These are phyloP conservation scores for Corynascus novoguineensis DNA, from an alignment of 495 filamentous ascomycete genomes.

Conservation along the genomic window DNA sequence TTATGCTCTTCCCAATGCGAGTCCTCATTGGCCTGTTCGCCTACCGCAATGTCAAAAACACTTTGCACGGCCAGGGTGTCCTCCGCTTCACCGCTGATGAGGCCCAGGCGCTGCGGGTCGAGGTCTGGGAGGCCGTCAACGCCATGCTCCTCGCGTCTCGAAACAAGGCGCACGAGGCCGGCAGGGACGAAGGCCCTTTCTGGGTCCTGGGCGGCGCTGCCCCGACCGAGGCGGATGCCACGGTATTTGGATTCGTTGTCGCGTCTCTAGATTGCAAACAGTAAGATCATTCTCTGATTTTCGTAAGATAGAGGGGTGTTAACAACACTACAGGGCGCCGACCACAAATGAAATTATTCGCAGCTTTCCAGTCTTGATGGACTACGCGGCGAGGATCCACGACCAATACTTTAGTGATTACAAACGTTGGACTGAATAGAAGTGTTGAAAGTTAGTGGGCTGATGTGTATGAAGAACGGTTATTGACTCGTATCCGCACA, in stretches of 20 bases:
- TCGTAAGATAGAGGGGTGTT: not conserved
- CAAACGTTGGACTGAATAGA: slow-evolving; percentile 8
- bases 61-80: slow-evolving; percentile 52
- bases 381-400: slow-evolving; percentile 56
- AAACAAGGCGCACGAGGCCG: slow-evolving; percentile 8
- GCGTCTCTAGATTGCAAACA: slow-evolving; percentile 45
- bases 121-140: slow-evolving; percentile 51
- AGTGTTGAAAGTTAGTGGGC: no score
- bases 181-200: slow-evolving; percentile 36
- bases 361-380: slow-evolving; percentile 44
- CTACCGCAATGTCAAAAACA: slow-evolving; percentile 40
- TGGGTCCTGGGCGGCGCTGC: slow-evolving; percentile 51
- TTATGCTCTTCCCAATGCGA: slow-evolving; percentile 48
- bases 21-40: slow-evolving; percentile 47
- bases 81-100: slow-evolving; percentile 47
- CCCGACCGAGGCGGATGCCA: slow-evolving; percentile 54
- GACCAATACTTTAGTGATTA: slow-evolving; percentile 57
- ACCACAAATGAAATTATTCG: slow-evolving; percentile 41
- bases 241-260: slow-evolving; percentile 53
- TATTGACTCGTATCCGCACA: not conserved
- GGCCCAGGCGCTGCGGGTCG: slow-evolving; percentile 36
- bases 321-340: slow-evolving; percentile 38
- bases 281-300: slow-evolving; percentile 41
- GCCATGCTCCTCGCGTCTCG: slow-evolving; percentile 27
- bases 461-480: no score